Conservation (phyloP, 805 yeast genomes). For the Saccharomycopsis schoenii region DNA sequence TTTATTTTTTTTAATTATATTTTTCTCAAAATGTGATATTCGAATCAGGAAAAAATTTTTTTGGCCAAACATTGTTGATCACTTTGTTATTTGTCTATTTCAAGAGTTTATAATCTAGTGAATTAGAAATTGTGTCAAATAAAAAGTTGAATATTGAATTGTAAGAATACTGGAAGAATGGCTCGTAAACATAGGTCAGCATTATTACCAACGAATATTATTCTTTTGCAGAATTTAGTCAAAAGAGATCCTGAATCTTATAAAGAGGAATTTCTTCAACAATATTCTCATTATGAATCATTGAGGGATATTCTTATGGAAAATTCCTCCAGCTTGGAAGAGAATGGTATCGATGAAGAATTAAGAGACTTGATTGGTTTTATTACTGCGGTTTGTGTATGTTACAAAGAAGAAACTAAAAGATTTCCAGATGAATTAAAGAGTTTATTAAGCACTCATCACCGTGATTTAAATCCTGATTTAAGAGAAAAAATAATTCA, state of each 20-base stretch:
- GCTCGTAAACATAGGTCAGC: constrained; percentile 88
- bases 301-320: constrained; percentile 75
- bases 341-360: constrained; percentile 31
- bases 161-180: constrained; percentile 34
- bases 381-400: constrained; percentile 81
- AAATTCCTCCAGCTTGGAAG: constrained; percentile 45
- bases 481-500: constrained; percentile 87
- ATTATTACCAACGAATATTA: constrained; percentile 83
- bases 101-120: no score
- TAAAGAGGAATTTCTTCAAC: constrained; percentile 87
- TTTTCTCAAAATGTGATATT: background rate
- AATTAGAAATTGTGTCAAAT: no score
- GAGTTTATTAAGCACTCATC: constrained; percentile 59
- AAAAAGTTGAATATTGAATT: background rate
- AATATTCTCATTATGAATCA: constrained; percentile 86
- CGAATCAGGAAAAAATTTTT: background rate
- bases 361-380: constrained; percentile 83
- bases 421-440: constrained; percentile 76
- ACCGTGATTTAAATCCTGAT: constrained; percentile 72
- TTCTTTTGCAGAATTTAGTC: constrained; percentile 82
- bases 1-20: background rate
- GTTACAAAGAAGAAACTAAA: constrained; percentile 83
- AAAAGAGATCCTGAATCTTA: constrained; percentile 92
- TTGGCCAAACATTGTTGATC: no score
- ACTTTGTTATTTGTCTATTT: no score